Evolutionary conservation across 2,329 filamentous ascomycete species (phyloP), one percentile per base, ranked within the genome.

Genomic region (Mollisia scopiformis): DNA sequence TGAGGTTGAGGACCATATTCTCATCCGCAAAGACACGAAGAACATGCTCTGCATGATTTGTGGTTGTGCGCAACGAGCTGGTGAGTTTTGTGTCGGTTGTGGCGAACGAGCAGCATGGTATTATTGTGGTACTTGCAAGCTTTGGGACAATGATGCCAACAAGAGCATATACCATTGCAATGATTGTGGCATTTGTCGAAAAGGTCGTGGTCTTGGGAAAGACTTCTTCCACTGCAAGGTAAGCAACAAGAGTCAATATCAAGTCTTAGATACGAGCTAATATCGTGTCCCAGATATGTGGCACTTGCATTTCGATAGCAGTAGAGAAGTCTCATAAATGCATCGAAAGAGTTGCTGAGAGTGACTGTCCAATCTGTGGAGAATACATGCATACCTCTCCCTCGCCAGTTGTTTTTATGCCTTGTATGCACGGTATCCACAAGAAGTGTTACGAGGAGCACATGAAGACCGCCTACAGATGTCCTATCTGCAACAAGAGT

Each of bases 211-310:
- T 1, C 80, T 99, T 30, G 94, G 95, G 3, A 98, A 97, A 73
- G 95, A 99, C 74, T 99, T 96, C 74, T 93, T 96, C 72, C 95
- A 99, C 76, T 99, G 95, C 89, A 96, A 97, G 85, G 92, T 94
- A 79, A 75, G 77, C 69, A 33, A 23, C 19, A 47, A 47, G 1
- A 13, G 16, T 11, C 43, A 6, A 13, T 41, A 14, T 13, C 21
- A 31, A 33, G 19, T n/a, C n/a, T n/a, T n/a, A n/a, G n/a, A n/a
- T n/a, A n/a, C 30, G 30, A 52, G 43, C 51, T 31, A 56, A 25
- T 41, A 57, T 59, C 55, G 51, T 58, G n/a, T 31, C 30, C 59
- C 64, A 93, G 89, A 93, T 88, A 69, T 99, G 95, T 77, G 92
- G 92, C 69, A 93, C 96, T 27, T 99, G 95, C 78, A 95, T 98